Base-by-base conservation (phyloP, 2,329 filamentous ascomycete genomes). In the Arthrobotrys conoides region DNA sequence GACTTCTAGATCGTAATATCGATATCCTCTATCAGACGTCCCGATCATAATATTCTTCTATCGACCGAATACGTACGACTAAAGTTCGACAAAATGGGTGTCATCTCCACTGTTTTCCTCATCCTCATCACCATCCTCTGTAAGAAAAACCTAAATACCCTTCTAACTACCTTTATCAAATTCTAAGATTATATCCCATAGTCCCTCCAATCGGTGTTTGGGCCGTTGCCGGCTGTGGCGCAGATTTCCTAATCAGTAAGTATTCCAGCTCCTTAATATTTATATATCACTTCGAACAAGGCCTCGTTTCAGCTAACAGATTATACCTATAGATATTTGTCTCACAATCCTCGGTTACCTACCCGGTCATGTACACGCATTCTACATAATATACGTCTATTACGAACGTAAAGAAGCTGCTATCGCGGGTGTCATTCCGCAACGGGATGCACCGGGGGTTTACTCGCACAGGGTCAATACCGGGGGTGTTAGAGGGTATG, bases 311-410 rank as follows among this genome's bases (percentile, higher is more conserved):
- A n/a, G 18, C 24, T 55, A 55, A 55, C 51, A 24, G 22, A 53
- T 4, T 10, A 9, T 6, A 1, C 3, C 4, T 30, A 5, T 85
- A 81, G 92, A 92, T 83, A 88, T 92, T 81, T 87, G 88, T 81
- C 84, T 92, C 80, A 92, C 90, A 0, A 82, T 92, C 30, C 87
- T 92, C 22, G 90, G 90, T 87, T 92, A 91, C 84, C 85, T 96
- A 64, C 93, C 93, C 0, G 93, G 92, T 6, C 91, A 93, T 81
- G 88, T 95, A 49, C 91, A 94, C 83, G 92, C 92, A 51, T 94
- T 94, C 84, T 96, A 94, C 83, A 81, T 93, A 79, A 90, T 94
- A 84, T 96, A 94, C 83, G 87, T 96, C 80, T 97, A 94, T 86
- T 95, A 91, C 84, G 89, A 93, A 82, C 91, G 91, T 46, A 73